These are phyloP conservation scores for Cryptococcus hybrid DNA, from an alignment of 1,284 basidiomycete species.

Conservation along the genomic window DNA sequence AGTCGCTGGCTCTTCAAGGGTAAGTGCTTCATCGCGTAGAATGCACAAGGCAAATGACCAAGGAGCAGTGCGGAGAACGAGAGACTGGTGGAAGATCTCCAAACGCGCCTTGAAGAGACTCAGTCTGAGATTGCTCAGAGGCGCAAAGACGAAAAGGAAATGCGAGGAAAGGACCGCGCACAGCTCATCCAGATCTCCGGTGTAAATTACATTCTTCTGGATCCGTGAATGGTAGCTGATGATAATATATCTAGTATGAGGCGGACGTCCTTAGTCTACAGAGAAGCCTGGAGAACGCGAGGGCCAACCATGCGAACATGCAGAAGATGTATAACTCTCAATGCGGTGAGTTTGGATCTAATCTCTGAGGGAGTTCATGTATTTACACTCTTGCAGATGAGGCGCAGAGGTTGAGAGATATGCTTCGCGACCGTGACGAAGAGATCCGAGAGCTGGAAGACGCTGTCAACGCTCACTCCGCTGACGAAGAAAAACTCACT, in stretches of 20 bases:
- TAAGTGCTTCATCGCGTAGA: conserved; percentile 9
- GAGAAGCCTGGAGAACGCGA: conserved; percentile 66
- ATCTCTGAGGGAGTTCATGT: background rate
- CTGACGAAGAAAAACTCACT: conserved; percentile 56
- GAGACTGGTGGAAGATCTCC: conserved; percentile 69
- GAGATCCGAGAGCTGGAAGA: conserved; percentile 66
- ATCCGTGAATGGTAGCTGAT: background rate
- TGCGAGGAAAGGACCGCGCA: conserved; percentile 68
- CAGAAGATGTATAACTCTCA: conserved; percentile 84
- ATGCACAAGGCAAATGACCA: background rate
- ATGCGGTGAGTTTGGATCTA: conserved; percentile 58
- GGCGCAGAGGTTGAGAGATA: conserved; percentile 72
- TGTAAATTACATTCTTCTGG: conserved; percentile 17
- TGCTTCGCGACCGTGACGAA: conserved; percentile 68
- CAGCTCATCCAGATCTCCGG: conserved; percentile 46
- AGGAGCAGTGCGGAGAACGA: conserved; percentile 61
- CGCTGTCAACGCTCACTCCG: conserved; percentile 57
- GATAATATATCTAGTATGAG: conserved; percentile 59
- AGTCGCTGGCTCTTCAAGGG: conserved; percentile 56
- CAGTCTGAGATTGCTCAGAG: conserved; percentile 67
- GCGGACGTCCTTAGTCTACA: conserved; percentile 71
- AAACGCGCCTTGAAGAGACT: conserved; percentile 68
- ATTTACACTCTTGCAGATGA: conserved; percentile 55
- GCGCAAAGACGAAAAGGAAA: conserved; percentile 83
- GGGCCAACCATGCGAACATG: conserved; percentile 65